Percentiles rank a stretch among this genome's conserved stretches.
Conservation (phyloP, 176 grass and related monocot genomes). For the Miscanthus lutarioriparius region DNA sequence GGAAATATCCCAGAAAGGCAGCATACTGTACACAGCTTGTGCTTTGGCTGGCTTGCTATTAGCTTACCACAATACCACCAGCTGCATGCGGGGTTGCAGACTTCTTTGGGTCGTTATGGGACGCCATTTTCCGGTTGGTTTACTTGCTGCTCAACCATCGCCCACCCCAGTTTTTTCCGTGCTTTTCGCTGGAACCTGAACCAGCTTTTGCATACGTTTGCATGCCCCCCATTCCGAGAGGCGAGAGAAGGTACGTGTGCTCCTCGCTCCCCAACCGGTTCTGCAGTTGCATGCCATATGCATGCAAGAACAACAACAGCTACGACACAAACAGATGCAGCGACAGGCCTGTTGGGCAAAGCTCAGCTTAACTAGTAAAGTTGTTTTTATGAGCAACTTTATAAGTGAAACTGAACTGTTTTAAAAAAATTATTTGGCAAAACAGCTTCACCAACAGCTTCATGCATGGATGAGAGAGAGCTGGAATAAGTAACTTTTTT, state of each 20-base stretch:
- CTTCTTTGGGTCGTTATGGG: slow-evolving; percentile 33
- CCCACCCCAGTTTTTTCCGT: no score
- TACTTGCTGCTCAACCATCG: slow-evolving; percentile 46
- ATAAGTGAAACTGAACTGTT: no score
- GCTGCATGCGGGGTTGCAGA: not conserved
- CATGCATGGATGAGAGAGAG: no score
- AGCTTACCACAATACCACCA: not conserved
- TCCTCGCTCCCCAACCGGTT: not conserved
- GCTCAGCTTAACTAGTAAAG: no score
- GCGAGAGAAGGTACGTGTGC: not conserved
- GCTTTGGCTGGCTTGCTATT: not conserved
- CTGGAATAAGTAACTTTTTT: no score
- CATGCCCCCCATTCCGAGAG: slow-evolving; percentile 38
- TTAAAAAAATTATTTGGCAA: no score
- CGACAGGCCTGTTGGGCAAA: no score
- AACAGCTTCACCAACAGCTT: no score
- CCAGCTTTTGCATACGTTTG: slow-evolving; percentile 39
- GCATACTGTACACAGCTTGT: not conserved
- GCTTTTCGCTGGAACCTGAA: not conserved
- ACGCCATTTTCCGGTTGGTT: slow-evolving; percentile 31
- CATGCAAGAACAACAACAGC: slow-evolving; percentile 50
- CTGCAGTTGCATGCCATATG: not conserved
- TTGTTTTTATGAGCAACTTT: no score
- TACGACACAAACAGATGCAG: slow-evolving; percentile 37
- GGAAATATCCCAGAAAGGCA: not conserved